A percentile compares a stretch with the other conserved stretches of the same genome.
Conservation (phyloP, 192 early-diverging fungal genomes). For the Radiomyces spectabilis region DNA sequence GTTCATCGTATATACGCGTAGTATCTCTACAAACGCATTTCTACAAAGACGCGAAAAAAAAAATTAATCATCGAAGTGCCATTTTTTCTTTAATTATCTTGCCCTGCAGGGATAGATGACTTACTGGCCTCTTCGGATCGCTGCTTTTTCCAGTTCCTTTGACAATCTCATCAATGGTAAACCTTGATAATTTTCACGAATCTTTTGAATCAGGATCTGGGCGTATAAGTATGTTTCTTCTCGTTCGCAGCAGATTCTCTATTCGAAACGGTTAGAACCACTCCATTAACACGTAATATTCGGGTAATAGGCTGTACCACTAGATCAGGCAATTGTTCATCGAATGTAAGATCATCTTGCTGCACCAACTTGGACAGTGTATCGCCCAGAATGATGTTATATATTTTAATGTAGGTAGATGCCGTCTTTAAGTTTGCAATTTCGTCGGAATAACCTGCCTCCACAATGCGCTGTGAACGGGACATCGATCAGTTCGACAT, state of each 20-base stretch:
- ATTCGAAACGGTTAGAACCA: background rate
- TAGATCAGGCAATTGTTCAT: conserved; percentile 48
- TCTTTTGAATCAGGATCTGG: conserved; percentile 33
- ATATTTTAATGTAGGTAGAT: conserved; percentile 58
- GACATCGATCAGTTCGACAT: background rate
- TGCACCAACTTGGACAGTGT: conserved; percentile 51
- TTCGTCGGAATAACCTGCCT: conserved; percentile 56
- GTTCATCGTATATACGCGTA: conserved; percentile 29
- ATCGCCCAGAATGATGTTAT: conserved; percentile 53
- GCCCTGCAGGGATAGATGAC: background rate
- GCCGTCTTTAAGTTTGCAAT: conserved; percentile 59
- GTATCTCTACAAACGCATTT: conserved; percentile 20
- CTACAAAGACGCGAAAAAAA: conserved; percentile 6
- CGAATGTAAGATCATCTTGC: conserved; percentile 49
- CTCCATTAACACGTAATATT: background rate
- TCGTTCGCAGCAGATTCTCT: conserved; percentile 46
- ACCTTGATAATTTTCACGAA: conserved; percentile 34
- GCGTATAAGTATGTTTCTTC: conserved; percentile 49
- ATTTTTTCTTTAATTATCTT: too few species aligned
- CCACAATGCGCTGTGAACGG: conserved; percentile 44
- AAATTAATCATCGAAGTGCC: background rate
- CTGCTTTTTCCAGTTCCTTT: conserved; percentile 40
- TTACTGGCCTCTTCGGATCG: conserved; percentile 36
- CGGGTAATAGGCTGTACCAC: conserved; percentile 24
- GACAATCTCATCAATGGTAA: conserved; percentile 35